These are phyloP conservation scores for Teratosphaeria nubilosa DNA, from an alignment of 2,329 filamentous ascomycete genomes.

Conservation along the genomic window DNA sequence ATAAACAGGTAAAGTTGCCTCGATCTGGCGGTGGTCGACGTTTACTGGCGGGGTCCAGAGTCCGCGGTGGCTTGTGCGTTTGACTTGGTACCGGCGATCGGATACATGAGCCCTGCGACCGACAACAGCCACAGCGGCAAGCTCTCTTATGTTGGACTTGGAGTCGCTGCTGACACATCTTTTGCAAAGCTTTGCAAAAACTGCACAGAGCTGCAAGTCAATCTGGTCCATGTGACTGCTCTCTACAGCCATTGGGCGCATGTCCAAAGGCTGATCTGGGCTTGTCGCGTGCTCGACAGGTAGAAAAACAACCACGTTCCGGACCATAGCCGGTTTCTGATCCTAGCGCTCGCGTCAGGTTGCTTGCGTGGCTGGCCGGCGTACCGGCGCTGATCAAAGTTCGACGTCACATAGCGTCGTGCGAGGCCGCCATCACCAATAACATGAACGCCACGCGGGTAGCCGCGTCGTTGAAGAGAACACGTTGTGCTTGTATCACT, in stretches of 20 bases:
- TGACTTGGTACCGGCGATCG: neutral
- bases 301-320: neutral
- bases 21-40: neutral
- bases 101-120: neutral
- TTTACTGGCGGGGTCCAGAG: neutral
- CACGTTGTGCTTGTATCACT: neutral
- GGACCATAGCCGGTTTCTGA: neutral
- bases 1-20: neutral
- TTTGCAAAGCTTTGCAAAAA: neutral
- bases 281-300: neutral
- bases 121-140: neutral
- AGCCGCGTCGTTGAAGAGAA: neutral
- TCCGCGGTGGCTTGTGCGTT: neutral
- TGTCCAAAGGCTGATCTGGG: neutral
- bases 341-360: neutral
- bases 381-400: neutral
- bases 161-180: no score
- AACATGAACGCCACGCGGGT: neutral
- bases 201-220: neutral
- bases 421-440: neutral
- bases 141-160: neutral
- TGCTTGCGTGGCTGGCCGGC: neutral
- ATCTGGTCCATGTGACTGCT: neutral
- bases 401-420: neutral
- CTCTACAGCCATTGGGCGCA: neutral